Conservation (phyloP, 495 filamentous ascomycete genomes). For the Tuber magnatum region DNA sequence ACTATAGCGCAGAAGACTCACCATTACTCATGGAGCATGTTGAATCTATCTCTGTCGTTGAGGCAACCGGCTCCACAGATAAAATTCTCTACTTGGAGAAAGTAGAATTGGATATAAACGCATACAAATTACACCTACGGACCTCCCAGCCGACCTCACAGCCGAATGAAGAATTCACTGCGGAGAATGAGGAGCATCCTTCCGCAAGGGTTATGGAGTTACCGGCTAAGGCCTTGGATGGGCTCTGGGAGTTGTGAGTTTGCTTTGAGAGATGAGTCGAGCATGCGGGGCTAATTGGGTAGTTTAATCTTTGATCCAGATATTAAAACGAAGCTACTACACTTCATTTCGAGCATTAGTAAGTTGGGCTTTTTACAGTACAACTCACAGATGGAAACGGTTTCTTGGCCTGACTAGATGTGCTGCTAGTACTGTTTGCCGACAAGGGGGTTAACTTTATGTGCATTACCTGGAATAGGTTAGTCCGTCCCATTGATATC, state of each 20-base stretch:
- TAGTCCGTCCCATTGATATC: slow-evolving; percentile 9
- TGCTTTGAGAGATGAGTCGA: background rate
- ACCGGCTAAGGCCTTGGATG: slow-evolving; percentile 45
- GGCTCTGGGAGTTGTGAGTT: slow-evolving; percentile 49
- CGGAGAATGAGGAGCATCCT: slow-evolving; percentile 14
- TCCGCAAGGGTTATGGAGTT: slow-evolving; percentile 41
- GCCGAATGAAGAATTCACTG: slow-evolving; percentile 12
- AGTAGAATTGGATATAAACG: slow-evolving; percentile 30
- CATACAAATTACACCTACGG: slow-evolving; percentile 33
- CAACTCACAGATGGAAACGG: background rate
- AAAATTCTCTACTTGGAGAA: slow-evolving; percentile 30
- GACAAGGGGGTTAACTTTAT: slow-evolving; percentile 39
- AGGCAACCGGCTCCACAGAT: slow-evolving; percentile 30
- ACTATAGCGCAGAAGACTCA: slow-evolving; percentile 12
- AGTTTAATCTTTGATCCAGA: slow-evolving; percentile 49
- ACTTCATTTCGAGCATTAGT: slow-evolving; percentile 48
- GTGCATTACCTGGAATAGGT: slow-evolving; percentile 43
- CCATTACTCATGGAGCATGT: slow-evolving; percentile 29
- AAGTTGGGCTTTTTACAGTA: slow-evolving; percentile 16
- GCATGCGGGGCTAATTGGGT: background rate
- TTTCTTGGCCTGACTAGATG: slow-evolving; percentile 5
- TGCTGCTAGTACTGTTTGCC: slow-evolving; percentile 41
- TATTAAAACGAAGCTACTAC: slow-evolving; percentile 46
- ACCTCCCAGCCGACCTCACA: slow-evolving; percentile 1
- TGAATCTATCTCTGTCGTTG: slow-evolving; percentile 34